Base-by-base conservation (phyloP, 129 eudicot genomes). In the Centaurea solstitialis region DNA sequence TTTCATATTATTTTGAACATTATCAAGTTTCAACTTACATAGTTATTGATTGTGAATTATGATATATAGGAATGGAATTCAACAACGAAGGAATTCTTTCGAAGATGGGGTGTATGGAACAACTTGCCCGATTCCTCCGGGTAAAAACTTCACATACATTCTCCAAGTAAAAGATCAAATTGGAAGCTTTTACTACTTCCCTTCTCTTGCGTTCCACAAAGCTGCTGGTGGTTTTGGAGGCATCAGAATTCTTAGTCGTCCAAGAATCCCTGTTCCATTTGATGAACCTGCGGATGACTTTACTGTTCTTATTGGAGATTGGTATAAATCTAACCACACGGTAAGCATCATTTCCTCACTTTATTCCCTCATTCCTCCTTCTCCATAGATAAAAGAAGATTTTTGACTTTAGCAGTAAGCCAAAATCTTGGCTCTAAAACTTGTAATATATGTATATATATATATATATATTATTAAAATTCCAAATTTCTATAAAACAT, bases 221-320 rank as follows among this genome's bases (percentile, higher is more conserved):
- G 99, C 97, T 26, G 97, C 97, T 0, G 99, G 99, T 84, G 99
- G 97, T 6, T 95, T 89, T 40, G 99, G 99, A 69, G 98, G 97
- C 4, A 89, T 95, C 24, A 89, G 88, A 74, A 95, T 95, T 79
- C 86, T 92, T 35, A 95, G 97, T 80, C 87, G 99, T 61, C 99
- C 99, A 13, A 78, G 84, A 35, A 95, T 92, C 24, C 99, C 98
- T 0, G 94, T 95, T 11, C 99, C 99, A 1, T 92, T 95, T 18
- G 87, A 79, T 33, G 85, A 87, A 9, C 98, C 99, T 0, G 78
- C 93, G 0, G 98, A 76, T 6, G 99, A 95, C 73, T 88, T 81
- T 86, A 92, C 98, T 0, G 86, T 92, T 33, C 83, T 95, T 0
- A 91, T 91, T 3, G 99, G 99, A 21, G 99, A 95, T 81, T 95